Evolutionary conservation across 1,284 basidiomycete species (phyloP), one percentile per base, ranked within the genome.

Genomic region (Trichosporon ovoides): DNA sequence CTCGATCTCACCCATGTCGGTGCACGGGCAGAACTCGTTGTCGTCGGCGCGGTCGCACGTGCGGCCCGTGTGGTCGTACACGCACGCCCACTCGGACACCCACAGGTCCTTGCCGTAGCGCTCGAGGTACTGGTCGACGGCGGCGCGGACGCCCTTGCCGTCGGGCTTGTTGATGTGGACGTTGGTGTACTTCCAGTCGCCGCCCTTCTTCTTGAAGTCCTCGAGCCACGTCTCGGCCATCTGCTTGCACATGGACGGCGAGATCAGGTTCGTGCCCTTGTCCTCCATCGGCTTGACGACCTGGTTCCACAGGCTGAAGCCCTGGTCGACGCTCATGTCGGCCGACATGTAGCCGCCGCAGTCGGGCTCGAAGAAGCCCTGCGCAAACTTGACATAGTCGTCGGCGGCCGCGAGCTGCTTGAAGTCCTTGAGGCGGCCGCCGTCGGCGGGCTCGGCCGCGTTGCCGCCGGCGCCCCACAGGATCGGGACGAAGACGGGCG

Each of bases 291-390:
- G 75, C 11, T 63, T 72, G 50, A 78, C 68, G 46, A 66, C 50
- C n/a, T 64, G 31, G 66, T 75, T 68, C 76, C 76, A 78, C 12
- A 73, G 55, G 2, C 50, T 14, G 28, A 69, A 71, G 51, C 67
- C 72, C 54, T 55, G 14, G 20, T 19, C 28, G 38, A 59, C 56
- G 22, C 33, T 40, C 33, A 66, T 51, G 52, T 53, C 43, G 22
- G 61, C 61, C 5, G 58, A 60, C 28, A 63, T 54, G 18, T 37
- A 36, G 37, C 40, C 69, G 37, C 54, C 20, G 58, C 76, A 77
- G 64, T 78, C 77, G 18, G 77, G 77, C 66, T 78, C 77, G 57
- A 77, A 71, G 60, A 70, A 75, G 11, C 75, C 77, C 35, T 48
- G 43, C 11, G 43, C 43, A 24, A n/a, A 48, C 22, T 76, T 68